Conservation (phyloP, 305 asterid genomes). For the Fraxinus xanthoxyloides region DNA sequence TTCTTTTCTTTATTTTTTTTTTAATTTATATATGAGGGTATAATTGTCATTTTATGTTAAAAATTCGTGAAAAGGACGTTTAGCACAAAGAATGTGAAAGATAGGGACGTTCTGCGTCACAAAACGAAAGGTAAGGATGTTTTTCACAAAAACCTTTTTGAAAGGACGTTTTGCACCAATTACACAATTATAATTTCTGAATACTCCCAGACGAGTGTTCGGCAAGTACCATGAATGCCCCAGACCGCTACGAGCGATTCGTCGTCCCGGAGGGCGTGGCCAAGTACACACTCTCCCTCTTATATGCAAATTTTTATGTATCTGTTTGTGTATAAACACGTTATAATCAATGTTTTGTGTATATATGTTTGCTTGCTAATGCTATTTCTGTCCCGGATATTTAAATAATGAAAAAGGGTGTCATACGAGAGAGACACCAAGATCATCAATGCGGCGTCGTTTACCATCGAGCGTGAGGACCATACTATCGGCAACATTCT, state of each 20-base stretch:
- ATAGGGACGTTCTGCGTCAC: too few relatives aligned
- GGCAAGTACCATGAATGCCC: slow-evolving; percentile 62
- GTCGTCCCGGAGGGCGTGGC: slow-evolving; percentile 91
- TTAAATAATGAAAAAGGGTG: slow-evolving; percentile 47
- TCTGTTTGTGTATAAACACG: background rate
- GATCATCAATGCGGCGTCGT: slow-evolving; percentile 87
- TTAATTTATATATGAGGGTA: too few relatives aligned
- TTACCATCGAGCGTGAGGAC: slow-evolving; percentile 87
- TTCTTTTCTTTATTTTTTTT: too few relatives aligned
- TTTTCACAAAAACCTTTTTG: too few relatives aligned
- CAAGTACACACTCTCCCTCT: slow-evolving; percentile 39
- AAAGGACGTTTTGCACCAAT: background rate
- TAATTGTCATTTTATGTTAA: too few relatives aligned
- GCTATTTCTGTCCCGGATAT: background rate
- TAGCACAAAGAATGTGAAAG: too few relatives aligned
- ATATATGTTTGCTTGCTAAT: background rate
- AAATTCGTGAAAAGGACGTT: too few relatives aligned
- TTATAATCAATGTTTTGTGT: background rate
- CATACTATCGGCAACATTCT: slow-evolving; percentile 90
- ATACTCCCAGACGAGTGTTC: background rate
- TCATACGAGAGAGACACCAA: slow-evolving; percentile 93
- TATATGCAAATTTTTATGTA: background rate
- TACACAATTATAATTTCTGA: background rate
- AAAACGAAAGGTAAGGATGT: too few relatives aligned
- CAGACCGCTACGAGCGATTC: slow-evolving; percentile 91